These are phyloP conservation scores for Gracilariopsis chorda DNA, from an alignment of 23 red algal species.

Conservation along the genomic window DNA sequence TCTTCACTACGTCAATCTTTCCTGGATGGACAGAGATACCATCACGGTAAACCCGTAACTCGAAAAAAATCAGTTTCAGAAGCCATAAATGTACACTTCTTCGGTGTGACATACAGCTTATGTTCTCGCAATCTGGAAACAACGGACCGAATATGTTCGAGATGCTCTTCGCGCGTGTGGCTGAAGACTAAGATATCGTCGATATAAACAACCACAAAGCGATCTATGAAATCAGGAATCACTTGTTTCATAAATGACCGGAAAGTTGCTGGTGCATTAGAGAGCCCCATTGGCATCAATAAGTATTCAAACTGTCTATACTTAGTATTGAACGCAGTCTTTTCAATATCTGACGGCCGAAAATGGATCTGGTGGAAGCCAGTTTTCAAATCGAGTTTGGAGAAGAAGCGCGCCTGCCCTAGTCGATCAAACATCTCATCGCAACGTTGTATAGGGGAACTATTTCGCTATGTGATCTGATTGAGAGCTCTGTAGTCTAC, in stretches of 20 bases:
- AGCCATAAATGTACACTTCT: neutral
- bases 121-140: neutral
- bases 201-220: neutral
- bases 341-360: neutral
- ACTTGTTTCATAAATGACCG: conserved; percentile 8
- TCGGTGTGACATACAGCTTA: neutral
- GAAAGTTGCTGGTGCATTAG: conserved; percentile 19
- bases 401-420: neutral
- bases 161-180: neutral
- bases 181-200: conserved; percentile 5
- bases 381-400: neutral
- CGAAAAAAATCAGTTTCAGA: no score
- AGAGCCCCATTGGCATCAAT: neutral
- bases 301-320: conserved; percentile 5
- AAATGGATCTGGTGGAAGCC: neutral
- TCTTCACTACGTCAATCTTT: no score
- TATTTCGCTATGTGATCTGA: neutral
- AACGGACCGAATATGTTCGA: neutral
- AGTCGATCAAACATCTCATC: conserved; percentile 14
- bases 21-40: no score
- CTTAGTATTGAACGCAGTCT: neutral
- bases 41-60: no score
- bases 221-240: neutral
- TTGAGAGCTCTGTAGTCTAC: neutral
- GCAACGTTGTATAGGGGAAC: neutral